Evolutionary conservation across 176 grass and related monocot species (phyloP).

Genomic region (Paspalum notatum): DNA sequence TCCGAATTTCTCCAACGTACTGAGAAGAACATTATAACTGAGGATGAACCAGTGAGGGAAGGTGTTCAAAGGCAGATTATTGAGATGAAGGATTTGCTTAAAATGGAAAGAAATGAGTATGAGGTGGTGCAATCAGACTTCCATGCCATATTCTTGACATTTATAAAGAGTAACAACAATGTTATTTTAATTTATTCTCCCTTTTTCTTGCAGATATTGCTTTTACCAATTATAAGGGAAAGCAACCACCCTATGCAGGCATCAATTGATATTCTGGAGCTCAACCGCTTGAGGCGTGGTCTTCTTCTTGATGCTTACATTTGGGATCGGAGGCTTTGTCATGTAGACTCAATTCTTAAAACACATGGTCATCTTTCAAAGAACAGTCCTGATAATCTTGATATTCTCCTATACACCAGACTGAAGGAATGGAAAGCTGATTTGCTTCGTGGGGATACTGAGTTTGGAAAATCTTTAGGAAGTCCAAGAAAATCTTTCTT

Average conservation of each 20-base stretch:
- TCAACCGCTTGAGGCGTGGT: conserved; percentile 80
- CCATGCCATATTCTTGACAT: not conserved
- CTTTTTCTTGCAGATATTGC: conserved; percentile 58
- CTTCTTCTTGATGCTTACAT: conserved; percentile 82
- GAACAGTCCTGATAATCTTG: conserved; percentile 33
- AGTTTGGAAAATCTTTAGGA: conserved; percentile 46
- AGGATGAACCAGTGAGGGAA: conserved; percentile 63
- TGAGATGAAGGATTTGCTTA: conserved; percentile 79
- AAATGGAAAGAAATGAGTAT: conserved; percentile 84
- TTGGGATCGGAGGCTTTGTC: conserved; percentile 74
- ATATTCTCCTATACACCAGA: conserved; percentile 42
- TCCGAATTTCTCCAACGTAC: conserved; percentile 69
- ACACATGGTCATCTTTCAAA: conserved; percentile 52
- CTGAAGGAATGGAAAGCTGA: conserved; percentile 52
- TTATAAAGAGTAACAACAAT: not conserved
- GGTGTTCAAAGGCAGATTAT: conserved; percentile 65
- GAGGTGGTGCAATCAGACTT: conserved; percentile 53
- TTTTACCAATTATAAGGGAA: conserved; percentile 71
- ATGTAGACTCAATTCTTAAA: conserved; percentile 70
- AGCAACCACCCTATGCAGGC: conserved; percentile 47
- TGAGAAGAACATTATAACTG: conserved; percentile 56
- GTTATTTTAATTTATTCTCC: conserved; percentile 30
- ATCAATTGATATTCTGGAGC: conserved; percentile 83
- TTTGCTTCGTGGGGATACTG: conserved; percentile 39
- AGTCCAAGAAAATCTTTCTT: conserved; percentile 65